Conservation (phyloP, 352 stramenopile species). For the Globisporangium irregulare region DNA sequence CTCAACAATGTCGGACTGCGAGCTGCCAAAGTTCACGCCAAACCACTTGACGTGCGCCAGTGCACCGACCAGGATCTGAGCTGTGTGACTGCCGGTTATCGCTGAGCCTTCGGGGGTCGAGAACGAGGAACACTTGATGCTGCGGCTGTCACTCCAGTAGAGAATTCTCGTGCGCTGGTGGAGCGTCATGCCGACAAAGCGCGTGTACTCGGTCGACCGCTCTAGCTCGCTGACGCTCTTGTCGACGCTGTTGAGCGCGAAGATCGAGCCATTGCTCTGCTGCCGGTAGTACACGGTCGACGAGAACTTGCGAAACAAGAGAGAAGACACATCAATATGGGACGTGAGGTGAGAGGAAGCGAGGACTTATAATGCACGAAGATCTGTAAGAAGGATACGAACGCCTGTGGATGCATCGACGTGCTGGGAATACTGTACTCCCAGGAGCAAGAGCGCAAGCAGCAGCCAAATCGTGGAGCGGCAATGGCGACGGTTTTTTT, state of each 20-base stretch:
- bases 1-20: conserved; percentile 25
- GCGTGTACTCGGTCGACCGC: conserved; percentile 33
- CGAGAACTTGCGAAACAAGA: conserved; percentile 19
- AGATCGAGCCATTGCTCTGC: conserved; percentile 48
- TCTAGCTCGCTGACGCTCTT: conserved; percentile 32
- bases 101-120: conserved; percentile 9
- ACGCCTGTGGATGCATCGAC: neutral
- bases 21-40: conserved; percentile 49
- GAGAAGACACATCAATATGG: neutral
- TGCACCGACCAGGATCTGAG: conserved; percentile 32
- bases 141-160: conserved; percentile 60
- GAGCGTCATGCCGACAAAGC: conserved; percentile 44
- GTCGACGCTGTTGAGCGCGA: conserved; percentile 42
- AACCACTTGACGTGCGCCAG: conserved; percentile 47
- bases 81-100: neutral
- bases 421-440: neutral
- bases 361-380: neutral
- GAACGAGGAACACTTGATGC: conserved; percentile 27
- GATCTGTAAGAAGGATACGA: neutral
- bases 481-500: neutral
- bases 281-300: conserved; percentile 70
- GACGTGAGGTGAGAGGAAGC: neutral
- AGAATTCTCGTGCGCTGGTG: conserved; percentile 32
- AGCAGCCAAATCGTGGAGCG: neutral
- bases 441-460: neutral